Percentiles rank a stretch among this genome's conserved stretches.
Conservation (phyloP, 2,329 filamentous ascomycete genomes). For the Neonectria coccinea region DNA sequence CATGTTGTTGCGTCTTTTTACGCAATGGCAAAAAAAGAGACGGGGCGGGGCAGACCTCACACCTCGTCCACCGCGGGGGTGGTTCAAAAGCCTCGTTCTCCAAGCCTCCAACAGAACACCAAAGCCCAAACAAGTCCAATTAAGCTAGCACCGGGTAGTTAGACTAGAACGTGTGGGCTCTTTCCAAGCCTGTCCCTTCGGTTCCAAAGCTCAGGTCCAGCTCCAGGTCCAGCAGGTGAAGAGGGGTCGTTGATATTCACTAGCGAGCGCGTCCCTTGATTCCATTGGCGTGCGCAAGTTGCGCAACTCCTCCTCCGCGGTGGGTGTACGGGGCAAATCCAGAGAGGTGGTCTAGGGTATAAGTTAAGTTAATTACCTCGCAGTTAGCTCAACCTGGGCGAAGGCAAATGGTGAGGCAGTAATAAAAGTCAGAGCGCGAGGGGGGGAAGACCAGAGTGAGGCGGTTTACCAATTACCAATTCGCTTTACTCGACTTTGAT, state of each 20-base stretch:
- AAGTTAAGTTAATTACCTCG: neutral
- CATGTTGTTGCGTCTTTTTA: conserved; percentile 48
- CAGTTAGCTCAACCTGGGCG: conserved; percentile 15
- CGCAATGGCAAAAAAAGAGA: conserved; percentile 36
- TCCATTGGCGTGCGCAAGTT: conserved; percentile 1
- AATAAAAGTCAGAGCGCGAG: neutral
- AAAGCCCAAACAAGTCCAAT: neutral
- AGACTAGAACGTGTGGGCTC: neutral
- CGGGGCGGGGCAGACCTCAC: conserved; percentile 35
- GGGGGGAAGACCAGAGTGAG: conserved; percentile 15
- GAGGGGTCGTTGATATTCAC: conserved; percentile 17
- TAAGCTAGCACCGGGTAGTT: conserved; percentile 9
- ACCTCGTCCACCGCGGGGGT: conserved; percentile 27
- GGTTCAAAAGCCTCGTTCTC: conserved; percentile 2
- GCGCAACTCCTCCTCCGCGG: conserved; percentile 9
- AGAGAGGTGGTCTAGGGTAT: neutral
- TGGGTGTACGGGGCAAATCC: conserved; percentile 12
- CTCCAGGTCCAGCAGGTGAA: conserved; percentile 6
- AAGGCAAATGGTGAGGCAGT: conserved; percentile 8
- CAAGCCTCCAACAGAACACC: conserved; percentile 6
- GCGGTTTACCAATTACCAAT: conserved; percentile 9
- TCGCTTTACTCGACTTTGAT: conserved; percentile 8
- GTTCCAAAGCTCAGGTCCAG: conserved; percentile 12
- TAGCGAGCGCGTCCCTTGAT: conserved; percentile 7
- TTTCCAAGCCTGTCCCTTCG: conserved; percentile 10